Base-by-base conservation (phyloP, 139 green algal species). In the Picochlorum sp. region DNA sequence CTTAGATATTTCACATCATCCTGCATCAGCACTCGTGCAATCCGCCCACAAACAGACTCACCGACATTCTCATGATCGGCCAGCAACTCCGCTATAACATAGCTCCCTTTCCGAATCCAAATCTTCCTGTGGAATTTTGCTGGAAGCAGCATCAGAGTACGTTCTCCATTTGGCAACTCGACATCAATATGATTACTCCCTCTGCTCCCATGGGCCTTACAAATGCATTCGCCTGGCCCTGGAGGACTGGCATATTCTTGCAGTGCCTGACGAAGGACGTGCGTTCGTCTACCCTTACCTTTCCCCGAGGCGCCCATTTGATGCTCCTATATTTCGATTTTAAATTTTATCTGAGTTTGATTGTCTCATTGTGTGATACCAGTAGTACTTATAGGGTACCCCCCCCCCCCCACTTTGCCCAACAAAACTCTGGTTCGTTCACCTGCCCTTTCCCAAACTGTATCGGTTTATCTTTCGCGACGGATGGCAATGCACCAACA, bases 51-150 rank as follows among this genome's bases (percentile, higher is more conserved):
- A 28, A 70, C 67, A 43, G 25, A 25, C 30, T 57, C 65, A 9
- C 35, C 25, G 18, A 8, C 39, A 16, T 47, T n/a, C 39, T 12
- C 39, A 24, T 47, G 18, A 25, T 63, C 61, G 7, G 10, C 29
- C 14, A 28, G 43, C 8, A 14, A 22, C 33, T 85, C 71, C 0
- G 88, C 55, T 2, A 90, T 64, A 0, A 88, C 18, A 55, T 57
- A 91, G 20, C 71, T 79, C 28, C 83, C 83, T 7, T 74, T 70
- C 16, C 70, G 68, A 5, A 91, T 76, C 80, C 80, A 91, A 40
- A 91, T 63, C 64, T 87, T 88, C 40, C 84, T 85, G 66, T 87
- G 81, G 58, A 91, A 91, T 33, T 73, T 74, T 1, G 77, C 70
- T 4, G 84, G 84, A 65, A 91, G 74, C 20, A 91, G 41, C 33